Conservation (phyloP, 352 stramenopile genomes). For the Aphanomyces euteiches region DNA sequence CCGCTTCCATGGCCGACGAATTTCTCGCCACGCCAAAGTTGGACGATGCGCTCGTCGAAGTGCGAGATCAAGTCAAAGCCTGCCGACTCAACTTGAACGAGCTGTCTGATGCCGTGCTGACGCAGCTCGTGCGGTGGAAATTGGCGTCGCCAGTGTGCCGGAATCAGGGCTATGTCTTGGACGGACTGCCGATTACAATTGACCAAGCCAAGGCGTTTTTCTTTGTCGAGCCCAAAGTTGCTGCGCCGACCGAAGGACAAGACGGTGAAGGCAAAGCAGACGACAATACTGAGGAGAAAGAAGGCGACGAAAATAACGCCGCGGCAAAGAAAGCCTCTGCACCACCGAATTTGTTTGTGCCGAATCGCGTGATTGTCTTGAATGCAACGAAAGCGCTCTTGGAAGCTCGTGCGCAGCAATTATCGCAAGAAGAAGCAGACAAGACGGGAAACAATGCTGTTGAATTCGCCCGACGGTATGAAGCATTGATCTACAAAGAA, state of each 20-base stretch:
- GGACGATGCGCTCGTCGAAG: constrained; percentile 28
- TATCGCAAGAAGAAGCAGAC: constrained; percentile 55
- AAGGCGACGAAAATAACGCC: constrained; percentile 28
- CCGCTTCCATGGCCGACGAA: constrained; percentile 46
- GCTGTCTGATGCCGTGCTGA: constrained; percentile 40
- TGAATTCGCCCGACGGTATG: constrained; percentile 48
- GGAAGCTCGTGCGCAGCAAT: constrained; percentile 49
- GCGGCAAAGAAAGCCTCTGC: constrained; percentile 37
- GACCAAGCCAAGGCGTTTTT: constrained; percentile 54
- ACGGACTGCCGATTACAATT: constrained; percentile 52
- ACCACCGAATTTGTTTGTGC: constrained; percentile 29
- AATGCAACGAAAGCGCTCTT: constrained; percentile 47
- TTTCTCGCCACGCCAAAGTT: constrained; percentile 35
- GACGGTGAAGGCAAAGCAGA: constrained; percentile 32
- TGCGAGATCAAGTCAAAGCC: constrained; percentile 42
- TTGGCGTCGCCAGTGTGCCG: constrained; percentile 49
- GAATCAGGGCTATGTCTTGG: constrained; percentile 82
- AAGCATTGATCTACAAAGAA: constrained; percentile 55
- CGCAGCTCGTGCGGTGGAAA: constrained; percentile 66
- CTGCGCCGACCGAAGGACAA: background rate
- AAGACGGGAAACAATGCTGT: constrained; percentile 59
- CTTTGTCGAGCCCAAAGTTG: constrained; percentile 22
- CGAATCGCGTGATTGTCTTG: constrained; percentile 72
- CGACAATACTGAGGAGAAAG: constrained; percentile 32
- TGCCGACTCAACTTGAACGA: constrained; percentile 42